phyloP scores from a whole-genome alignment of 2,329 filamentous ascomycete genomes.

The Aphanocladium album region DNA sequence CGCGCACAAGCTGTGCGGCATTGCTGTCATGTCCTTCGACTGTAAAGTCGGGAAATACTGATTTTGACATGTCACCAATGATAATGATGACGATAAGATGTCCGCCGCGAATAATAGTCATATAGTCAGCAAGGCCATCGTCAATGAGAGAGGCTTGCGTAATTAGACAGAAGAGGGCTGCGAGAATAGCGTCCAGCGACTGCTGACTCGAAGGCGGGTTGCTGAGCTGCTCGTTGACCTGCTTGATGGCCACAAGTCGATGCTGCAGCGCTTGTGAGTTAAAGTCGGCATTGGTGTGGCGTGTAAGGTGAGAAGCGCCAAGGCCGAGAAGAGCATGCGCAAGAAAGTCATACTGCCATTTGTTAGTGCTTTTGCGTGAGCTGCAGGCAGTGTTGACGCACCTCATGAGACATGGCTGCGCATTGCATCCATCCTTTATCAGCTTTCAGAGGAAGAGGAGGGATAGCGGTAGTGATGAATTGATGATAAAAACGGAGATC shows the following conservation, averaged over 20 bases:
- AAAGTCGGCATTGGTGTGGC: conserved; percentile 23
- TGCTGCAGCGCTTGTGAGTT: conserved; percentile 29
- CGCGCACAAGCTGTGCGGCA: conserved; percentile 18
- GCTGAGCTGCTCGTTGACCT: conserved; percentile 29
- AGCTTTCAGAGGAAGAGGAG: conserved; percentile 29
- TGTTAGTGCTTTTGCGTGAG: background rate
- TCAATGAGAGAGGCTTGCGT: conserved; percentile 32
- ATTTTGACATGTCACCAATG: conserved; percentile 18
- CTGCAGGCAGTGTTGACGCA: conserved; percentile 16
- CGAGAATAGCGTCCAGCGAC: conserved; percentile 33
- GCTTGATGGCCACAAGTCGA: conserved; percentile 30
- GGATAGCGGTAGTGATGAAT: conserved; percentile 39
- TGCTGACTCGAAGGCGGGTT: conserved; percentile 21
- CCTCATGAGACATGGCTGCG: conserved; percentile 30
- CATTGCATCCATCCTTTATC: conserved; percentile 29
- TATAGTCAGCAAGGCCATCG: conserved; percentile 34
- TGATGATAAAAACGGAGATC: conserved; percentile 49
- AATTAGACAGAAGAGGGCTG: conserved; percentile 29
- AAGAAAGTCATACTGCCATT: conserved; percentile 29
- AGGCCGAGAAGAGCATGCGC: conserved; percentile 34
- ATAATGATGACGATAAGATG: conserved; percentile 20
- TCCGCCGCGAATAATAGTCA: conserved; percentile 30
- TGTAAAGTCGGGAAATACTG: conserved; percentile 21
- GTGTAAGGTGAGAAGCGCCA: conserved; percentile 32
- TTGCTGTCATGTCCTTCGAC: conserved; percentile 22